Evolutionary conservation across 257 asterid species (phyloP), one percentile per base, ranked within the genome.

Genomic region (Solanum chilense): DNA sequence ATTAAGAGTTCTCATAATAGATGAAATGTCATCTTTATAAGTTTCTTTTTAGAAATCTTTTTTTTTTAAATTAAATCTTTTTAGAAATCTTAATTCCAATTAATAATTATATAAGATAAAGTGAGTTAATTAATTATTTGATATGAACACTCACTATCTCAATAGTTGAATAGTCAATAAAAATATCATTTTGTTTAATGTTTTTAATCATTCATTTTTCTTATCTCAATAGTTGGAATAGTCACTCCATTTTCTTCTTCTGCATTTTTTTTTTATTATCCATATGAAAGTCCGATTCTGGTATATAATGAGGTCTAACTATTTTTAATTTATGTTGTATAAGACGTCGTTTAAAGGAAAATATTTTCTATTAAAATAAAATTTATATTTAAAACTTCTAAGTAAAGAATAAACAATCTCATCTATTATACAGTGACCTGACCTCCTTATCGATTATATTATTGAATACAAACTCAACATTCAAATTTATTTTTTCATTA

Each of bases 201-300:
- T 25, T 15, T 68, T 69, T 29, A 29, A 29, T 69, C 75, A 69
- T 69, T 29, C 75, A 27, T 14, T 68, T 68, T 27, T 27, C 37
- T 68, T 27, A 27, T 68, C 20, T 37, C 39, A 37, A 37, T 37
- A 37, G 39, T 37, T 37, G 39, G 39, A 37, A 37, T 37, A 37
- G 27, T 9, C 29, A 23, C 69, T 60, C 29, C 9, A 58, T 58
- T 58, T 21, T 58, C 66, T 58, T 58, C 66, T 20, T 20, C 12
- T 7, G 12, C 25, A 9, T 21, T 9, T 58, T 58, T 2, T 49
- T 6, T 49, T 49, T 52, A 0, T 52, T 15, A 5, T 20, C 0
- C 21, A 6, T 16, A 0, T 6, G 10, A 52, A 52, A 2, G 4
- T 52, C 2, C 11, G n/a, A 0, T 52, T 16, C 3, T 18, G 6